Evolutionary conservation across 768 basidiomycete species (phyloP), one percentile per base, ranked within the genome.

Genomic region (Phylloporus arenicola): DNA sequence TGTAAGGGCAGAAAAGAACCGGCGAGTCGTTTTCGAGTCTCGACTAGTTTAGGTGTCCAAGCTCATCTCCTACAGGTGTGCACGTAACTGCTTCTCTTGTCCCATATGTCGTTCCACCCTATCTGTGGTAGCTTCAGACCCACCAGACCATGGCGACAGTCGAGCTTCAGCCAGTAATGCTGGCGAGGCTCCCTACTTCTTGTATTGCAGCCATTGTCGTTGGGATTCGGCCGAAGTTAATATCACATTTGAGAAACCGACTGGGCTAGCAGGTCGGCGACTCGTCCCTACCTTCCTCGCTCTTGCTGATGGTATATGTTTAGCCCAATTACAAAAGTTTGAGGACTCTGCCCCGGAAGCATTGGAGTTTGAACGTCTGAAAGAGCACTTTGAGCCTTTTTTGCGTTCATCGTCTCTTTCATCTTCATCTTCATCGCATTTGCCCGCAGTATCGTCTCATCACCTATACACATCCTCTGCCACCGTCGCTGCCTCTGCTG

Each of bases 311-410:
- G 43, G 9, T 24, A 27, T 31, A 17, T 40, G 14, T 41, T n/a
- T 39, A 97, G 94, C 86, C 17, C 95, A 97, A 66, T 72, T 97
- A 24, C 93, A 96, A 64, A 92, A 87, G 69, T 80, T 78, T 51
- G 88, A 95, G 75, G 90, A 94, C 60, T 84, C 85, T 20, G 85
- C 86, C 0, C 83, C 87, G 10, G 92, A 90, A 50, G 80, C 82
- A 11, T 71, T 92, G 55, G 94, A 96, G 68, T 93, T 96, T 63
- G 96, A 99, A 58, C 81, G 86, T 53, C 69, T 99, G 60, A 95
- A 95, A 71, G 92, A 96, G 61, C 94, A 98, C 69, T 93, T 97
- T 73, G 96, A 98, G 66, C 88, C 92, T 48, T 88, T 91, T 74
- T 72, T 99, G 69, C 84, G 92, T 70, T 81, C 86, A 76, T 83